These are phyloP conservation scores for Dioscorea zingiberensis DNA, from an alignment of 106 monocot species.

Conservation along the genomic window DNA sequence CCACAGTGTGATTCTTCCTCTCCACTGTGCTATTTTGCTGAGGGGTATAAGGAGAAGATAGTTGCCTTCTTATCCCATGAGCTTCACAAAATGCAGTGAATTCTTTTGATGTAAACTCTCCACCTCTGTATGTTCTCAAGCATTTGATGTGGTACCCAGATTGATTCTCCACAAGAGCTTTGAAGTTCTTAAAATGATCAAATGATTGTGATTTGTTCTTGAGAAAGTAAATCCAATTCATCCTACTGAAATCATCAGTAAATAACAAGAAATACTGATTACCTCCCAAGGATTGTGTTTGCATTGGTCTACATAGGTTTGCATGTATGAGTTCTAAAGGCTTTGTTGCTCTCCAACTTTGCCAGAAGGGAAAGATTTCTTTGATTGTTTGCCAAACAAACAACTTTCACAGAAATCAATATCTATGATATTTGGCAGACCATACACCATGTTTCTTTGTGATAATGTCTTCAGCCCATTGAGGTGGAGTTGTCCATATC, in stretches of 20 bases:
- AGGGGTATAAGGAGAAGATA: neutral
- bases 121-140: neutral
- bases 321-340: neutral
- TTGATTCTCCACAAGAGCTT: neutral
- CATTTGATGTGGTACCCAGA: neutral
- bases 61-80: neutral
- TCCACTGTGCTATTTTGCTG: neutral
- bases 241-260: neutral
- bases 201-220: neutral
- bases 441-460: no score
- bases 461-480: no score
- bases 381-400: no score
- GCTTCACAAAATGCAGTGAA: no score
- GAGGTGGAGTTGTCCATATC: no score
- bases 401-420: no score
- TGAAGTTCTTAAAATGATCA: neutral
- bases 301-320: neutral
- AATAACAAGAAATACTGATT: neutral
- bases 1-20: neutral
- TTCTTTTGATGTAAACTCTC: neutral
- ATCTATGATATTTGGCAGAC: no score
- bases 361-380: no score
- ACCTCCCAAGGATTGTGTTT: neutral
- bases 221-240: neutral
- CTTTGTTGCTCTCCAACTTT: no score